Base-by-base conservation (phyloP, 1,284 basidiomycete species). In the Heterobasidion occidentale region DNA sequence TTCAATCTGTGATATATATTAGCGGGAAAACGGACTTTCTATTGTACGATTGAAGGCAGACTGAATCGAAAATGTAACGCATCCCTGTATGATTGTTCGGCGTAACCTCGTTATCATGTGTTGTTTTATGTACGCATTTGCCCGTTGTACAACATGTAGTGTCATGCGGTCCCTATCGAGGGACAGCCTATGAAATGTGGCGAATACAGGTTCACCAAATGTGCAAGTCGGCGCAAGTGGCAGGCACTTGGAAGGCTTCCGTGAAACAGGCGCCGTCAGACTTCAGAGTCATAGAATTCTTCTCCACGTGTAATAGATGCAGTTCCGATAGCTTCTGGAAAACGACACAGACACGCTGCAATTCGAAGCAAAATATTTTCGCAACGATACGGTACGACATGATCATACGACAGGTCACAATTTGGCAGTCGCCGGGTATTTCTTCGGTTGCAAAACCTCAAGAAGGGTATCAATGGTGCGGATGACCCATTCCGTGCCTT, bases 401-500 rank as follows among this genome's bases (percentile, higher is more conserved):
- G 46, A 20, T 36, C 48, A 47, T 47, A 53, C 53, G 53, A 52
- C 51, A 46, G 60, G 69, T 77, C 77, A 89, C 71, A 90, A 74
- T 76, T 84, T 88, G 69, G 77, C 78, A 69, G 27, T 27, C 27
- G 27, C 27, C 27, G 27, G 27, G 27, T 27, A 27, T 27, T 27
- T 42, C 38, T 12, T 11, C 38, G 77, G 72, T 66, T 74, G 77
- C 62, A 90, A 80, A 55, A 81, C 83, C 68, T 92, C 87, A 58
- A 87, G 75, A 68, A 93, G 80, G 61, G 83, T 76, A 73, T 98
- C 96, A 44, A 96, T 86, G 51, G 84, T 88, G 66, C 88, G 83
- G 61, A 98, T 74, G 45, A 96, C 87, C 96, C 96, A 99, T 70
- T 88, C 84, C 34, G 90, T 86, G 36, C 96, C 96, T 69, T 94